Percentiles rank a stretch among this genome's conserved stretches.
phyloP scores from a whole-genome alignment of 73 alveolate species.

The Paramecium bursaria region DNA sequence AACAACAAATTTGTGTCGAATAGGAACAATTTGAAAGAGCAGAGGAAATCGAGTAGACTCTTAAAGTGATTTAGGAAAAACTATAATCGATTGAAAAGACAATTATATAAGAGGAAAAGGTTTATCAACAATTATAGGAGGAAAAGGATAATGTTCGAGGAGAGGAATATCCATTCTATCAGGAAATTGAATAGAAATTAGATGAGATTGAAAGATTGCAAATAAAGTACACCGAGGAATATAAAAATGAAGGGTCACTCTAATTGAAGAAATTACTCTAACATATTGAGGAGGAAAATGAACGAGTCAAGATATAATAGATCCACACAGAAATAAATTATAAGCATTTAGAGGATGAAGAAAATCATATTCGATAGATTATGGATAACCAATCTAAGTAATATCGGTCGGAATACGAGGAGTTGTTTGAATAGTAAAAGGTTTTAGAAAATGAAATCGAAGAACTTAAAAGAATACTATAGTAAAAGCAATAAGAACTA shows the following conservation, averaged over 20 bases:
- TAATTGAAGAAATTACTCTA: conserved; percentile 15
- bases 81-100: neutral
- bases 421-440: neutral
- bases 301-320: conserved; percentile 37
- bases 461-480: conserved; percentile 1
- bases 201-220: conserved; percentile 28
- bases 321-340: conserved; percentile 54
- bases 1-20: conserved; percentile 8
- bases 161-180: conserved; percentile 52
- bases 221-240: conserved; percentile 26
- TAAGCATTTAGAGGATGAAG: conserved; percentile 62
- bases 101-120: conserved; percentile 11
- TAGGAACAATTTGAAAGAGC: conserved; percentile 49
- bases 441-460: conserved; percentile 7
- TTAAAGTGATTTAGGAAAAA: neutral
- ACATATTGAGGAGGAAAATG: conserved; percentile 54
- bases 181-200: conserved; percentile 43
- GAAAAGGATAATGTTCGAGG: conserved; percentile 53
- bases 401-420: conserved; percentile 27
- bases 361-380: conserved; percentile 17
- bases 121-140: conserved; percentile 4
- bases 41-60: conserved; percentile 42
- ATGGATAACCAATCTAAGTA: conserved; percentile 54
- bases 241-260: neutral
- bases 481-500: conserved; percentile 12